phyloP scores from a whole-genome alignment of 1,284 basidiomycete genomes.

The Marasmius tenuissimus region DNA sequence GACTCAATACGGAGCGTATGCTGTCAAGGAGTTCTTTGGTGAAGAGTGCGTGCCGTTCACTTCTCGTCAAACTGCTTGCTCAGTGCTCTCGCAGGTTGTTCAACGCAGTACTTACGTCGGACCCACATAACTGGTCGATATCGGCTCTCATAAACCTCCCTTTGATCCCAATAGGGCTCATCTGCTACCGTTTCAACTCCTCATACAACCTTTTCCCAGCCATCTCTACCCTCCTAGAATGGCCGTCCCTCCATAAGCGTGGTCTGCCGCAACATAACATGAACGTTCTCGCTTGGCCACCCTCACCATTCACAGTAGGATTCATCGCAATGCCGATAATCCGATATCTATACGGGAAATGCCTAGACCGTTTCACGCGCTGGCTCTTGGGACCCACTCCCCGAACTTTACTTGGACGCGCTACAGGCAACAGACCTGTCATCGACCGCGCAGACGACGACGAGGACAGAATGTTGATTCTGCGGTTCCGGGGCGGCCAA shows the following conservation, averaged over 20 bases:
- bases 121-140: constrained; percentile 69
- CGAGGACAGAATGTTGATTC: constrained; percentile 44
- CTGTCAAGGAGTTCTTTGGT: constrained; percentile 68
- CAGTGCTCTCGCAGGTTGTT: constrained; percentile 44
- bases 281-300: constrained; percentile 50
- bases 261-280: constrained; percentile 10
- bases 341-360: constrained; percentile 44
- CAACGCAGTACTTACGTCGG: constrained; percentile 58
- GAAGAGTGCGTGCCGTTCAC: constrained; percentile 46
- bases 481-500: constrained; percentile 46
- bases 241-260: constrained; percentile 32
- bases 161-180: constrained; percentile 54
- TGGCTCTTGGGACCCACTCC: constrained; percentile 42
- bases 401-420: background rate
- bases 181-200: constrained; percentile 50
- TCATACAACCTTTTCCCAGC: constrained; percentile 50
- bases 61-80: background rate
- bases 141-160: constrained; percentile 72
- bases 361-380: constrained; percentile 41
- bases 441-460: constrained; percentile 11
- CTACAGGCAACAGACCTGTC: constrained; percentile 12
- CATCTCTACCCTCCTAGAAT: constrained; percentile 53
- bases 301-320: constrained; percentile 55
- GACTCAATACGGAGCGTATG: constrained; percentile 71
- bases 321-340: constrained; percentile 53